phyloP scores from a whole-genome alignment of 1,284 basidiomycete species.

The Ustilago crameri region DNA sequence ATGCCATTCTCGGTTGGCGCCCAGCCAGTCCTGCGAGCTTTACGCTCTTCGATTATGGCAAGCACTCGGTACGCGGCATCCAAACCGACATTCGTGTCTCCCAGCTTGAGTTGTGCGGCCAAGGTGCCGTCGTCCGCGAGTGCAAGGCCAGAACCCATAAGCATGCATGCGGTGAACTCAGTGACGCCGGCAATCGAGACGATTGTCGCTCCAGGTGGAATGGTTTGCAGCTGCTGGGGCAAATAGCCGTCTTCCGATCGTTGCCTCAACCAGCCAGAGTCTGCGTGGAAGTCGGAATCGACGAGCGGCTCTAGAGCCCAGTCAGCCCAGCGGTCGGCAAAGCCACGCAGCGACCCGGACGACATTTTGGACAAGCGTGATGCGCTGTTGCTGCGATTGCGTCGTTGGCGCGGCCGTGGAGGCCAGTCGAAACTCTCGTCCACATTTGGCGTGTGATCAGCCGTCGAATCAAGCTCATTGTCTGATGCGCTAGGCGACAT shows the following conservation, averaged over 20 bases:
- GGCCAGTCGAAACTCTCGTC: slow-evolving; percentile 34
- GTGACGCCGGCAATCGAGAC: slow-evolving; percentile 41
- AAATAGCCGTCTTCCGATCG: slow-evolving; percentile 13
- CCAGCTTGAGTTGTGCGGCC: slow-evolving; percentile 35
- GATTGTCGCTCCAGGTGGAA: slow-evolving; percentile 39
- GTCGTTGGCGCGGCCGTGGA: slow-evolving; percentile 12
- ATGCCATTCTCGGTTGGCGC: slow-evolving; percentile 16
- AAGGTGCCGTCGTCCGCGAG: slow-evolving; percentile 43
- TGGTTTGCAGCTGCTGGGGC: slow-evolving; percentile 14
- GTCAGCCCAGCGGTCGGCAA: slow-evolving; percentile 59
- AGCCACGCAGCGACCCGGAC: slow-evolving; percentile 33
- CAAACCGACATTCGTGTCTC: slow-evolving; percentile 41
- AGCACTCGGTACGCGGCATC: slow-evolving; percentile 46
- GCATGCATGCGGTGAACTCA: slow-evolving; percentile 40
- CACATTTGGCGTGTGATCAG: not conserved
- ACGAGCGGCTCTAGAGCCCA: slow-evolving; percentile 57
- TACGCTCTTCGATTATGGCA: slow-evolving; percentile 38
- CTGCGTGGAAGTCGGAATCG: slow-evolving; percentile 48
- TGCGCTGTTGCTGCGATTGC: slow-evolving; percentile 36
- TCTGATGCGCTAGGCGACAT: slow-evolving; percentile 30
- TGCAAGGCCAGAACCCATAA: slow-evolving; percentile 41
- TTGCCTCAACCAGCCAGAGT: slow-evolving; percentile 51
- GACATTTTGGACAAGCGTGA: slow-evolving; percentile 36
- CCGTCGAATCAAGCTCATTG: slow-evolving; percentile 6
- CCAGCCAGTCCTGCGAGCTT: slow-evolving; percentile 28